These are phyloP conservation scores for Omphalea diandra DNA, from an alignment of 441 rosid species.

Conservation along the genomic window DNA sequence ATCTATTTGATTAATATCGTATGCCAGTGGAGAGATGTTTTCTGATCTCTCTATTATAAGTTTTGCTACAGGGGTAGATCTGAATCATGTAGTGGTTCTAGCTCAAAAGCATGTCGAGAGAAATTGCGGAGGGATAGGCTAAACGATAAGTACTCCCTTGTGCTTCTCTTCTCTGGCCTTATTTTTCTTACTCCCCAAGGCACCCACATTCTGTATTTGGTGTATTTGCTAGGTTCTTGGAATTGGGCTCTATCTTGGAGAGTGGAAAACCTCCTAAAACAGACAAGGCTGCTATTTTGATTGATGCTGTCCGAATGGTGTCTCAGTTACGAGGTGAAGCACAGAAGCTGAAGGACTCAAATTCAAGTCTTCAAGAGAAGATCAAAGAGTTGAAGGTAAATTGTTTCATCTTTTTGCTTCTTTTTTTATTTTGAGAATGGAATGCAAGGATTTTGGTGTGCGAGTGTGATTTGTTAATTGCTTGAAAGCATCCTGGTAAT, in stretches of 20 bases:
- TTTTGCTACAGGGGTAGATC: slow-evolving; percentile 61
- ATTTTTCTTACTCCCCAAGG: not conserved
- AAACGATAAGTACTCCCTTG: slow-evolving; percentile 83
- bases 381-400: slow-evolving; percentile 89
- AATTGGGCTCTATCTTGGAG: slow-evolving; percentile 78
- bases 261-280: slow-evolving; percentile 93
- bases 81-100: slow-evolving; percentile 63
- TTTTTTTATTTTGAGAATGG: not conserved
- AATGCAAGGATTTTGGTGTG: not conserved
- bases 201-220: slow-evolving; percentile 2
- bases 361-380: slow-evolving; percentile 82
- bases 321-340: slow-evolving; percentile 83
- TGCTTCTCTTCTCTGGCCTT: not conserved
- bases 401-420: not conserved
- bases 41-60: not conserved
- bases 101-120: slow-evolving; percentile 99
- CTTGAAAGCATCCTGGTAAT: not conserved
- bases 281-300: slow-evolving; percentile 86
- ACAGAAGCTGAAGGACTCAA: slow-evolving; percentile 87
- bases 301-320: slow-evolving; percentile 90
- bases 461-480: not conserved
- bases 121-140: slow-evolving; percentile 93
- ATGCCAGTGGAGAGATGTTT: not conserved
- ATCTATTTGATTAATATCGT: not conserved
- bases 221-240: slow-evolving; percentile 62